Conservation (phyloP, 1,139 yeast genomes). For the Hanseniaspora uvarum region DNA sequence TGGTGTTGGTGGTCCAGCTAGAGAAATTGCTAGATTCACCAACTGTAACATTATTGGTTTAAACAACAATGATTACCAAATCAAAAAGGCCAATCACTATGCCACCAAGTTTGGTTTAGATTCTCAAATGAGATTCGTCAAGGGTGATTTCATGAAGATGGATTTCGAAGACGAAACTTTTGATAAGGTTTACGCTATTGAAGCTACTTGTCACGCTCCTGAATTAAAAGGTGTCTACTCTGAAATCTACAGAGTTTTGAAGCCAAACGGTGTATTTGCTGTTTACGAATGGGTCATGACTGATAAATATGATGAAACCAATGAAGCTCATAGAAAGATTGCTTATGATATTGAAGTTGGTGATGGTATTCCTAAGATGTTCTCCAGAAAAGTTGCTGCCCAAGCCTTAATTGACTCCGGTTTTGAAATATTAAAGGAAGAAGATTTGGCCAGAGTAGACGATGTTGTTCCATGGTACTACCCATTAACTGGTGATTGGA, state of each 20-base stretch:
- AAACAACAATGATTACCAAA: constrained; percentile 95
- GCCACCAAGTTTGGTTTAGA: constrained; percentile 57
- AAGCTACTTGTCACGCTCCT: constrained; percentile 98
- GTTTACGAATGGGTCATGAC: constrained; percentile 99
- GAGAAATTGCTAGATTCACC: constrained; percentile 88
- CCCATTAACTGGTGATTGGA: constrained; percentile 91
- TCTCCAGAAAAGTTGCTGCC: constrained; percentile 70
- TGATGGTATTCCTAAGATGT: constrained; percentile 98
- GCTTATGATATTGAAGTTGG: constrained; percentile 97
- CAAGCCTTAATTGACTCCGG: constrained; percentile 82
- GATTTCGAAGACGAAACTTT: constrained; percentile 81
- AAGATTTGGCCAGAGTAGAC: constrained; percentile 71
- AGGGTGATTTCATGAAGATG: constrained; percentile 99
- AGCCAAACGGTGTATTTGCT: constrained; percentile 96
- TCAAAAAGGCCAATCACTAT: constrained; percentile 79
- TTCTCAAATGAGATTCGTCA: constrained; percentile 71
- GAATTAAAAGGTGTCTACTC: constrained; percentile 90
- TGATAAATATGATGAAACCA: constrained; percentile 75
- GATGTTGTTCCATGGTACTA: constrained; percentile 96
- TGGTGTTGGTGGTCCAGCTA: constrained; percentile 99
- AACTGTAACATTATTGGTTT: constrained; percentile 80
- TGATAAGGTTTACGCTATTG: constrained; percentile 96
- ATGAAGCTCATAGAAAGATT: constrained; percentile 83
- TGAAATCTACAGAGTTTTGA: constrained; percentile 87
- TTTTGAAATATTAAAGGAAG: constrained; percentile 62